A percentile compares a stretch with the other conserved stretches of the same genome.
phyloP scores from a whole-genome alignment of 805 yeast genomes.

The Yarrowia sp. region DNA sequence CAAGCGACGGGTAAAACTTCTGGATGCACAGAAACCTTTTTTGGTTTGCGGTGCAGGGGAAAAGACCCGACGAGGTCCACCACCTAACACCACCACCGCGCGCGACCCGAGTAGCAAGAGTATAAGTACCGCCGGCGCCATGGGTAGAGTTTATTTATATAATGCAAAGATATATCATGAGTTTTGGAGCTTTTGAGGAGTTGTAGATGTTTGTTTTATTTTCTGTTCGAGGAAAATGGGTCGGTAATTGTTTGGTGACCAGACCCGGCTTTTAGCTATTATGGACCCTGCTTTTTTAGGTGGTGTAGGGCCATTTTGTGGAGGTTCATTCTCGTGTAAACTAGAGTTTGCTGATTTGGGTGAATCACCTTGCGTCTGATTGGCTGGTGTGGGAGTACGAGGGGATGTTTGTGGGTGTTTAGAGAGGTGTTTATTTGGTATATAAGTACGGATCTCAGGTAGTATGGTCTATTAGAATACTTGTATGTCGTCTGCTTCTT shows the following conservation, averaged over 20 bases:
- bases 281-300: neutral
- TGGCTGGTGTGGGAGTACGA: neutral
- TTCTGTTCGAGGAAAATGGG: too few relatives aligned
- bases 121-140: neutral
- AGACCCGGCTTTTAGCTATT: neutral
- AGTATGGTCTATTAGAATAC: too few relatives aligned
- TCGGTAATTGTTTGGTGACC: too few relatives aligned
- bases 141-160: constrained; percentile 19
- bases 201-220: too few relatives aligned
- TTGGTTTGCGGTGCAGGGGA: neutral
- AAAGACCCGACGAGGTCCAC: neutral
- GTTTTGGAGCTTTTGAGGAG: too few relatives aligned
- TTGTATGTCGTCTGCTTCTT: too few relatives aligned
- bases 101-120: neutral
- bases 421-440: neutral
- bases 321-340: neutral
- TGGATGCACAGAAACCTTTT: neutral
- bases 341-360: constrained; percentile 4
- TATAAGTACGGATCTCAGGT: too few relatives aligned
- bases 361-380: constrained; percentile 7
- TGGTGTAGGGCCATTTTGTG: neutral
- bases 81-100: too few relatives aligned
- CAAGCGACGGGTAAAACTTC: constrained; percentile 10
- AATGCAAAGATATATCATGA: constrained; percentile 7
- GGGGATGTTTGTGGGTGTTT: neutral